Evolutionary conservation across 768 basidiomycete species (phyloP).

Genomic region (Harrya chromipes): DNA sequence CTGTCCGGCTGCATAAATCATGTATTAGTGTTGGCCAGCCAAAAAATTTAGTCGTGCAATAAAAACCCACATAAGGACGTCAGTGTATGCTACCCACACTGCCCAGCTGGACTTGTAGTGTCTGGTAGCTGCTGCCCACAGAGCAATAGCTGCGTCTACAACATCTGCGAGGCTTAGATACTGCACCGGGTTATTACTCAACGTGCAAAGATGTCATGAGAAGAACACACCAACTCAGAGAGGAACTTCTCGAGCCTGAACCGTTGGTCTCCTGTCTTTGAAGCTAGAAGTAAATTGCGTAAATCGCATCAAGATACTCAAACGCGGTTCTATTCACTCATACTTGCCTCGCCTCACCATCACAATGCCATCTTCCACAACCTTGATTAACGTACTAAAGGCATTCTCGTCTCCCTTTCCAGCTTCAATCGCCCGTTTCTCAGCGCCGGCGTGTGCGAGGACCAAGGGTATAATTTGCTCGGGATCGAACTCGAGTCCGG

Average conservation of each 20-base stretch:
- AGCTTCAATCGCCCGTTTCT: constrained; percentile 52
- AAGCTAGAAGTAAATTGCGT: constrained; percentile 37
- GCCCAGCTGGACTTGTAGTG: constrained; percentile 69
- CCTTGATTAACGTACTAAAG: constrained; percentile 50
- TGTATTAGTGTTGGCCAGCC: not conserved
- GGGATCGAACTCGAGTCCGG: constrained; percentile 38
- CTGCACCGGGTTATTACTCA: constrained; percentile 30
- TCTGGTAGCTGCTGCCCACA: constrained; percentile 68
- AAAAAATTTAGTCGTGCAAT: not conserved
- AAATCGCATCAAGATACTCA: not conserved
- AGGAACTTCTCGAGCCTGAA: constrained; percentile 84
- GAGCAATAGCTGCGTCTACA: constrained; percentile 50
- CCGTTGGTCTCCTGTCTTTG: constrained; percentile 67
- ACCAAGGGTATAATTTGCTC: constrained; percentile 65
- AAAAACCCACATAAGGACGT: constrained; percentile 61
- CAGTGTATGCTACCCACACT: constrained; percentile 73
- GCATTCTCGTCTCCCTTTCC: constrained; percentile 49
- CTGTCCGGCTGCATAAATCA: constrained; percentile 41
- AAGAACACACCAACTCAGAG: constrained; percentile 60
- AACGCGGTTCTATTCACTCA: not conserved
- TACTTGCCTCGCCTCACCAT: constrained; percentile 55
- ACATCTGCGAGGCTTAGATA: constrained; percentile 44
- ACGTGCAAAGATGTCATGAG: not conserved
- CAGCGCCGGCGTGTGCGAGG: constrained; percentile 62
- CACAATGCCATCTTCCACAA: constrained; percentile 62